Base-by-base conservation (phyloP, 2,329 filamentous ascomycete species). In the Lithohypha guttulata region DNA sequence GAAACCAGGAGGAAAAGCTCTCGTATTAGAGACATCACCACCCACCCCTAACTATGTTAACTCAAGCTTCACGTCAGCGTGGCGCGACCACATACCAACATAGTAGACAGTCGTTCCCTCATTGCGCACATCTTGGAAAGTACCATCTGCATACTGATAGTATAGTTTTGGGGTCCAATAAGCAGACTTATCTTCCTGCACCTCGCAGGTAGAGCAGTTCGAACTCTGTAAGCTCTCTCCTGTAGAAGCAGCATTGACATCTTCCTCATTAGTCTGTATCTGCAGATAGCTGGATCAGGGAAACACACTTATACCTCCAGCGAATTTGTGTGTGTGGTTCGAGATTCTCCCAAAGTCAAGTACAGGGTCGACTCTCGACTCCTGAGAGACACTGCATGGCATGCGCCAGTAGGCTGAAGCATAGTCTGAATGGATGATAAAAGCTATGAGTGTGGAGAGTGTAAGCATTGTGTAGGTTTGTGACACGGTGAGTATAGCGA, bases 151-250 rank as follows among this genome's bases (percentile, higher is more conserved):
- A 53, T 86, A 73, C 54, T 78, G 61, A 59, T 93, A 94, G 65
- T 89, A 87, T 43, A 93, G 55, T 1, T 73, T 63, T 0, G 86
- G 86, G 31, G 77, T 76, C 84, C 85, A 94, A 65, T 94, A 94
- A 18, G 77, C 79, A n/a, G 84, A 93, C 62, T 77, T 81, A 63
- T 94, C 86, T 60, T 89, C 69, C 27, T 69, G 77, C 26, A 93
- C 81, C 42, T 72, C 75, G 58, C 85, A 93, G 5, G 84, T 86
- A 1, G 84, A 89, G 64, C 86, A 94, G 46, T 75, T 64, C 32
- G 71, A 77, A 11, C 54, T 59, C 3, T 68, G 55, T n/a, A 94
- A 70, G 28, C 73, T 65, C 1, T 70, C 62, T 48, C 69, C 76
- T 26, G 61, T 66, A 11, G 79, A 64, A 13, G 57, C 64, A 47